phyloP scores from a whole-genome alignment of 768 basidiomycete species.

The Lactarius vividus region DNA sequence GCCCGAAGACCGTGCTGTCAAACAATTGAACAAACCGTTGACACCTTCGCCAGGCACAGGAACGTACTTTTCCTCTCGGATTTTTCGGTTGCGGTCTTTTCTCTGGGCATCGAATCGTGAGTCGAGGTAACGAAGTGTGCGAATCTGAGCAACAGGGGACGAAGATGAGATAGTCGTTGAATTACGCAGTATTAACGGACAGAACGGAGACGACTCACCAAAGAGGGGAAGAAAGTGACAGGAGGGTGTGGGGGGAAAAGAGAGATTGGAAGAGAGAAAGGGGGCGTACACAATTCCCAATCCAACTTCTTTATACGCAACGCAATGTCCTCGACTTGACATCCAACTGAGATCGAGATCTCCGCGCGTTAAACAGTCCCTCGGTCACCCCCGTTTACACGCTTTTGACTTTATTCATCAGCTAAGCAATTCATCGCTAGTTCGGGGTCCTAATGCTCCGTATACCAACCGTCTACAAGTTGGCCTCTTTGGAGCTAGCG shows the following conservation, averaged over 20 bases:
- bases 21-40: constrained; percentile 24
- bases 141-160: constrained; percentile 7
- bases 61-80: constrained; percentile 27
- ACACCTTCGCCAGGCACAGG: neutral
- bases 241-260: constrained; percentile 14
- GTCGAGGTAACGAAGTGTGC: neutral
- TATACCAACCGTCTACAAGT: constrained; percentile 34
- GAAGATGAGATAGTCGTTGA: neutral
- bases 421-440: neutral
- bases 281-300: constrained; percentile 28
- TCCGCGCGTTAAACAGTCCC: constrained; percentile 20
- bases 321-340: constrained; percentile 17
- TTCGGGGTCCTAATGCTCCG: constrained; percentile 11
- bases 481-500: constrained; percentile 44
- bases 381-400: constrained; percentile 21
- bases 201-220: neutral
- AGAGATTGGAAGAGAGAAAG: constrained; percentile 33
- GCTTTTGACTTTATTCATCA: constrained; percentile 2
- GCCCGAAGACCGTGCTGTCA: constrained; percentile 50
- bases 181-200: neutral
- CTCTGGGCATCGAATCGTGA: constrained; percentile 23
- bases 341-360: constrained; percentile 29
- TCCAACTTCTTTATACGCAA: constrained; percentile 24
- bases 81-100: constrained; percentile 27
- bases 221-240: constrained; percentile 1